These are phyloP conservation scores for Garcia nutans DNA, from an alignment of 345 rosid genomes.

Conservation along the genomic window DNA sequence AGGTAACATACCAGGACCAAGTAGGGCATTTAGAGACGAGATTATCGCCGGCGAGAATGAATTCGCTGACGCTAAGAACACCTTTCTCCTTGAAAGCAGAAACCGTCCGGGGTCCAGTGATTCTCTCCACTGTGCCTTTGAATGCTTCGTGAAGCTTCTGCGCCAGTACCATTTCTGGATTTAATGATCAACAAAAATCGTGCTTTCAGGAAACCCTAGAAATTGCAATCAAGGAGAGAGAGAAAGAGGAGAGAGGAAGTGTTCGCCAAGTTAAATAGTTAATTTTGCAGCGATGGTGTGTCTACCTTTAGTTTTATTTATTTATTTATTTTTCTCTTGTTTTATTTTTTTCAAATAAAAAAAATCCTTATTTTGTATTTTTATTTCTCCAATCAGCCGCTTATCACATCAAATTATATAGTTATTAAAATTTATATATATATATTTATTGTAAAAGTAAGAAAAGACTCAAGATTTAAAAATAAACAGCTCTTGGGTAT, in stretches of 20 bases:
- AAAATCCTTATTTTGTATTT: too few species aligned
- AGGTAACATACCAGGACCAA: conserved; percentile 77
- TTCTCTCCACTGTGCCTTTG: conserved; percentile 91
- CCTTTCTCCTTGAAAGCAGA: conserved; percentile 98
- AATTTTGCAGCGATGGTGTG: background rate
- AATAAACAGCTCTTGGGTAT: too few species aligned
- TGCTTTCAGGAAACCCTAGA: conserved; percentile 16
- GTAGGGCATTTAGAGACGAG: conserved; percentile 99
- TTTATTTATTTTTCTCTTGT: background rate
- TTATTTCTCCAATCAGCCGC: too few species aligned
- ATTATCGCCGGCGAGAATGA: conserved; percentile 88
- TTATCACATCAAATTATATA: too few species aligned
- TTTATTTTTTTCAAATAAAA: too few species aligned
- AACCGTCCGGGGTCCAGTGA: conserved; percentile 87
- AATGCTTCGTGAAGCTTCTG: conserved; percentile 86
- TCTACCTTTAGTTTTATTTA: background rate
- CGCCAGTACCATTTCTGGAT: conserved; percentile 49
- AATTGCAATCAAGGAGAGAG: background rate
- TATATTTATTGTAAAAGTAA: too few species aligned
- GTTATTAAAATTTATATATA: too few species aligned
- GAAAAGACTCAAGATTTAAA: too few species aligned
- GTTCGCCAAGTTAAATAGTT: background rate
- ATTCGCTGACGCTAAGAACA: conserved; percentile 91
- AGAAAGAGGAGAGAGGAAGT: background rate
- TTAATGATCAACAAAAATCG: background rate